These are phyloP conservation scores for Dothideomycetidae sp. DNA, from an alignment of 2,329 filamentous ascomycete species.

Conservation along the genomic window DNA sequence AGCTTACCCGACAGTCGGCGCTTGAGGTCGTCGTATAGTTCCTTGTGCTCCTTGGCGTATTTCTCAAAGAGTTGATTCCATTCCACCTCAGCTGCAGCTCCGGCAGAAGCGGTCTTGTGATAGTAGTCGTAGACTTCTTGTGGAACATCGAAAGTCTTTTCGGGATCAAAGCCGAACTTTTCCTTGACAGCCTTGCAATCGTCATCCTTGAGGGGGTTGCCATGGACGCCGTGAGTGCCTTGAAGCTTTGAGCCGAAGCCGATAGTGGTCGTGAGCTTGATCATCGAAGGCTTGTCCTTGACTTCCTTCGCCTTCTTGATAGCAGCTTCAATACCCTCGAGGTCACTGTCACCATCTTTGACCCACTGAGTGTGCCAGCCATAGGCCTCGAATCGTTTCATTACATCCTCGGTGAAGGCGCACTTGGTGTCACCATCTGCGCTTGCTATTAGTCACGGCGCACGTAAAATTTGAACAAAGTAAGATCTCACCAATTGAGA, in stretches of 20 bases:
- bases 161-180: slow-evolving; percentile 92
- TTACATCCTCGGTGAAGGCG: slow-evolving; percentile 93
- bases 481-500: slow-evolving; percentile 51
- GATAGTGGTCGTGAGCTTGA: slow-evolving; percentile 95
- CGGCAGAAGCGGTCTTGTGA: slow-evolving; percentile 68
- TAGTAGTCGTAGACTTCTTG: slow-evolving; percentile 90
- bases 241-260: slow-evolving; percentile 87
- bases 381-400: slow-evolving; percentile 89
- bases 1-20: slow-evolving; percentile 73
- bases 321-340: slow-evolving; percentile 74
- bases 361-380: slow-evolving; percentile 88
- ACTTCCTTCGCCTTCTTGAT: slow-evolving; percentile 73
- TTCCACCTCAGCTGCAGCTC: slow-evolving; percentile 79
- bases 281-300: slow-evolving; percentile 92
- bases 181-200: slow-evolving; percentile 87
- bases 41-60: slow-evolving; percentile 65
- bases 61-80: slow-evolving; percentile 90
- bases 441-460: neutral
- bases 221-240: slow-evolving; percentile 92
- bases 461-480: neutral
- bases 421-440: slow-evolving; percentile 85
- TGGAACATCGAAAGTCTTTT: slow-evolving; percentile 82
- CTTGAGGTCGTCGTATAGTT: slow-evolving; percentile 64
- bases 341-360: slow-evolving; percentile 75
- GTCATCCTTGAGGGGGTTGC: slow-evolving; percentile 85